These are phyloP conservation scores for Hypoxylon sp. DNA, from an alignment of 2,329 filamentous ascomycete genomes.

Conservation along the genomic window DNA sequence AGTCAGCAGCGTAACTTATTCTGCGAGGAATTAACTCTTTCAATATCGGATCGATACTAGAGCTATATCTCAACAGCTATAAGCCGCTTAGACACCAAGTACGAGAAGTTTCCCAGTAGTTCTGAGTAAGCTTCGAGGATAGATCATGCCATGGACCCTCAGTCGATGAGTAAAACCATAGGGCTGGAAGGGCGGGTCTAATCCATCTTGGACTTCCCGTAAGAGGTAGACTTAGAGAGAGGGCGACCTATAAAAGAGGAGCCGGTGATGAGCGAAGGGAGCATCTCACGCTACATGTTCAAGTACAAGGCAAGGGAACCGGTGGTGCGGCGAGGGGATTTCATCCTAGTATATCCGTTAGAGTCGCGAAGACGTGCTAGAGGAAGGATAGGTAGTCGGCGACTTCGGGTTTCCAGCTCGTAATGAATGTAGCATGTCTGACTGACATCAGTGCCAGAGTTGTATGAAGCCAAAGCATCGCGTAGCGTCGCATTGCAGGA, in stretches of 20 bases:
- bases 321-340: constrained; percentile 5
- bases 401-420: constrained; percentile 14
- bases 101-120: not conserved
- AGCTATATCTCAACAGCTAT: not conserved
- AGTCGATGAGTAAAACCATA: not conserved
- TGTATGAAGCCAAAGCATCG: constrained; percentile 10
- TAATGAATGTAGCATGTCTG: constrained; percentile 21
- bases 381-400: constrained; percentile 7
- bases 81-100: not conserved
- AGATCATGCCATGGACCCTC: not conserved
- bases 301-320: not conserved
- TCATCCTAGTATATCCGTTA: not conserved
- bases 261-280: constrained; percentile 3
- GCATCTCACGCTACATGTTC: not conserved
- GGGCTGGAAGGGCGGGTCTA: not conserved
- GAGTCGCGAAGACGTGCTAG: constrained; percentile 1
- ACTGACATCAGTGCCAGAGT: constrained; percentile 20
- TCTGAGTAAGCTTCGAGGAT: not conserved
- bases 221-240: not conserved
- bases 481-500: constrained; percentile 28
- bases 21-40: constrained; percentile 6
- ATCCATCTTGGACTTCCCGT: not conserved
- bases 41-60: not conserved
- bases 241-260: not conserved
- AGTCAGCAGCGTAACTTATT: constrained; percentile 5